phyloP scores from a whole-genome alignment of 768 basidiomycete species.

The Auriscalpium vulgare region DNA sequence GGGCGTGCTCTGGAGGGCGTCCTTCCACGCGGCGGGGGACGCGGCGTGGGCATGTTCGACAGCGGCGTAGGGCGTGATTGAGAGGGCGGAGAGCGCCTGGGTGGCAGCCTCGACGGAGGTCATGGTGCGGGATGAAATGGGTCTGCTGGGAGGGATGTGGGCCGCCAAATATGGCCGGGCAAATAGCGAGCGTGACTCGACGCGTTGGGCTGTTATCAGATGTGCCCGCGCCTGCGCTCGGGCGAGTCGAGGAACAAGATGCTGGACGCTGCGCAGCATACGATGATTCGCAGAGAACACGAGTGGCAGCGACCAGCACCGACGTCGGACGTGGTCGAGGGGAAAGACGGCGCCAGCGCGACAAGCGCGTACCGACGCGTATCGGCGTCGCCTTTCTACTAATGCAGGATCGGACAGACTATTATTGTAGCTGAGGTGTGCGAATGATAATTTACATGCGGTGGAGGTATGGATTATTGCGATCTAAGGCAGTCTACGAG shows the following conservation, averaged over 20 bases:
- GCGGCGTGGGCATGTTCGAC: conserved; percentile 54
- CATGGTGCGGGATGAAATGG: conserved; percentile 24
- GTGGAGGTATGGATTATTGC: background rate
- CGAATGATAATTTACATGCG: background rate
- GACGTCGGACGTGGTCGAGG: background rate
- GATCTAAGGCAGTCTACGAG: conserved; percentile 6
- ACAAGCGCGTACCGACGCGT: no score
- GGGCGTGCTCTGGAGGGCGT: conserved; percentile 48
- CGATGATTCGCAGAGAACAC: conserved; percentile 1
- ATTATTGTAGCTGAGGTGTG: background rate
- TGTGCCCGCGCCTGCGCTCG: conserved; percentile 1
- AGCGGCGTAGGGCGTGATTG: conserved; percentile 44
- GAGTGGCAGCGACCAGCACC: background rate
- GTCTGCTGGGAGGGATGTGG: background rate
- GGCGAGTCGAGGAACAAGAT: background rate
- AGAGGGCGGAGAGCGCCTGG: conserved; percentile 41
- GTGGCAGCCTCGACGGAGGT: conserved; percentile 25
- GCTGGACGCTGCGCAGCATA: conserved; percentile 5
- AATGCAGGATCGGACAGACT: no score
- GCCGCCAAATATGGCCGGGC: background rate
- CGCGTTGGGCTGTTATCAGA: conserved; percentile 13
- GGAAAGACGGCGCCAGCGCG: background rate
- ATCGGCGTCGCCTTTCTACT: no score
- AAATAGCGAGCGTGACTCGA: conserved; percentile 14
- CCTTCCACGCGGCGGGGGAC: conserved; percentile 73